Evolutionary conservation across 2,329 filamentous ascomycete genomes (phyloP).

Genomic region (Pseudocercospora cruenta): DNA sequence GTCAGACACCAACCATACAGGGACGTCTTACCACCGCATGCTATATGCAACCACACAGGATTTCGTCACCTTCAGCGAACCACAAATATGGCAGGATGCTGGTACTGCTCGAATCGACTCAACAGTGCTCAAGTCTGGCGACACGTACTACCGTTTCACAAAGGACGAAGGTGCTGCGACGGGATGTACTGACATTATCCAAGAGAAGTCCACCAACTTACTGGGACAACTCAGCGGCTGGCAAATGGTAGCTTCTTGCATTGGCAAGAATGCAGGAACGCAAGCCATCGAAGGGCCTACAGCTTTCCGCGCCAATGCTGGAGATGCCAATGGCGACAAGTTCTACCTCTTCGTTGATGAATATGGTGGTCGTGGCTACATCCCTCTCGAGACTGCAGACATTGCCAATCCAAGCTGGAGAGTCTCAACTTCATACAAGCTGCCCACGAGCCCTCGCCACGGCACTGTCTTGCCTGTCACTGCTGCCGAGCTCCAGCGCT

Average conservation of each 20-base stretch:
- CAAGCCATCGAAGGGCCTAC: conserved; percentile 57
- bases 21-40: conserved; percentile 57
- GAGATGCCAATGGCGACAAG: conserved; percentile 56
- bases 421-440: conserved; percentile 50
- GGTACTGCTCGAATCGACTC: conserved; percentile 58
- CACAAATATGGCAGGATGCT: conserved; percentile 58
- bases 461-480: conserved; percentile 59
- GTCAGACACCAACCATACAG: conserved; percentile 55
- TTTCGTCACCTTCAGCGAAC: conserved; percentile 57
- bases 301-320: conserved; percentile 55
- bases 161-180: conserved; percentile 57
- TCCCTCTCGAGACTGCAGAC: conserved; percentile 57
- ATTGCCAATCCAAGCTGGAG: conserved; percentile 56
- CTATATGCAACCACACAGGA: conserved; percentile 61
- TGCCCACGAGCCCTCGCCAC: conserved; percentile 57
- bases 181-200: conserved; percentile 59
- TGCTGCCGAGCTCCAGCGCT: conserved; percentile 45
- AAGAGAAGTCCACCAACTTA: conserved; percentile 53
- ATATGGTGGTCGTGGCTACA: conserved; percentile 56
- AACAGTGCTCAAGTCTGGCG: conserved; percentile 51
- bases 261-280: conserved; percentile 56
- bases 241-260: conserved; percentile 53
- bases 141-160: conserved; percentile 57
- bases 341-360: conserved; percentile 62
- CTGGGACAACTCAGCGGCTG: conserved; percentile 49